Evolutionary conservation across 805 yeast genomes (phyloP).

Genomic region (Monosporozyma solicola): DNA sequence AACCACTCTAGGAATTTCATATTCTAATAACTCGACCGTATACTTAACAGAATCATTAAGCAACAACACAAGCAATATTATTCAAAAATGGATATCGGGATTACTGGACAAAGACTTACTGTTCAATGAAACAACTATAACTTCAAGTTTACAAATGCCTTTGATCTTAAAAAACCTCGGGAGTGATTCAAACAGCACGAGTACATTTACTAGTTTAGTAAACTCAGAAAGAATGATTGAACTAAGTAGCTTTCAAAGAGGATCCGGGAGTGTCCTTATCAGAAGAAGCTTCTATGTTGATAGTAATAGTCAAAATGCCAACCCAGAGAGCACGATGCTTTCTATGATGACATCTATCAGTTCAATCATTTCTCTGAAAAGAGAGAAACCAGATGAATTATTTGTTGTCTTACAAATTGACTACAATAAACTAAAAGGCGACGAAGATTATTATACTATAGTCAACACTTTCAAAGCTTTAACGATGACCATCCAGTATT

Average conservation of each 20-base stretch:
- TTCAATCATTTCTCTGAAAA: slow-evolving; percentile 23
- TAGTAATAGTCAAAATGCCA: background rate
- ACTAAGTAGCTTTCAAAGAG: slow-evolving; percentile 11
- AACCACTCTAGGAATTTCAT: slow-evolving; percentile 15
- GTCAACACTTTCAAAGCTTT: slow-evolving; percentile 22
- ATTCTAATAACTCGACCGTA: slow-evolving; percentile 4
- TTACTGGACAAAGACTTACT: slow-evolving; percentile 28
- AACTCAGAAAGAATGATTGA: slow-evolving; percentile 14
- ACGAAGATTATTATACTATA: slow-evolving; percentile 7
- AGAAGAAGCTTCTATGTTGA: slow-evolving; percentile 15
- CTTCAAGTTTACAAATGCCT: slow-evolving; percentile 27
- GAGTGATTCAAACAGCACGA: slow-evolving; percentile 3
- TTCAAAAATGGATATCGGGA: slow-evolving; percentile 37
- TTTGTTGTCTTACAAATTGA: slow-evolving; percentile 25
- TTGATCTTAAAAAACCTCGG: slow-evolving; percentile 8
- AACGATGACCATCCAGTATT: slow-evolving; percentile 8
- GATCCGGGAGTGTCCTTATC: slow-evolving; percentile 15
- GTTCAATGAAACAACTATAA: slow-evolving; percentile 24
- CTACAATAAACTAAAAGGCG: slow-evolving; percentile 7
- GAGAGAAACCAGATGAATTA: slow-evolving; percentile 20
- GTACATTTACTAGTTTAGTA: slow-evolving; percentile 15
- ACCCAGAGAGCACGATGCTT: slow-evolving; percentile 8
- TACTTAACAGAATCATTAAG: slow-evolving; percentile 21
- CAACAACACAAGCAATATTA: slow-evolving; percentile 22
- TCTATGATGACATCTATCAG: slow-evolving; percentile 22